Conservation (phyloP, 2,329 filamentous ascomycete genomes). For the Fusarium lyarnte region DNA sequence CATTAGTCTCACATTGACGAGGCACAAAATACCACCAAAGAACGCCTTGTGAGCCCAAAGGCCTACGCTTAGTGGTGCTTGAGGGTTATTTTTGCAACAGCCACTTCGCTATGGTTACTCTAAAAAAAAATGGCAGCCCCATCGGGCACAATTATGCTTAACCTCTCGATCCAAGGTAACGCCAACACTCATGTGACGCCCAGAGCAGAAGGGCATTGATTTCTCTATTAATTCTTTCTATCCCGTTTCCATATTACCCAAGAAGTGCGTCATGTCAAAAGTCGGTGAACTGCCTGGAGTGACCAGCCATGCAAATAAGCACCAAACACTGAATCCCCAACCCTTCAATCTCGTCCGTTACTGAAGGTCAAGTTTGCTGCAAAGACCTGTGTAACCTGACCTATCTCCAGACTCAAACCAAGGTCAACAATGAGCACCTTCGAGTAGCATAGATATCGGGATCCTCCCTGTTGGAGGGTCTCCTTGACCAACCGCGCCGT, state of each 20-base stretch:
- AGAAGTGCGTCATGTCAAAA: neutral
- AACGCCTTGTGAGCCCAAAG: conserved; percentile 5
- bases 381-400: fast-evolving
- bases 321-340: too few species aligned
- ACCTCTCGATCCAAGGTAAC: neutral
- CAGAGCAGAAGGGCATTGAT: neutral
- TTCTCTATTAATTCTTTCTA: neutral
- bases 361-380: too few species aligned
- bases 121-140: neutral
- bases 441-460: neutral
- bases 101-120: conserved; percentile 13
- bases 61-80: neutral
- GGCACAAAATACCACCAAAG: conserved; percentile 17
- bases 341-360: too few species aligned
- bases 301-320: neutral
- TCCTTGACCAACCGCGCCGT: neutral
- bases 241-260: neutral
- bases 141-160: neutral
- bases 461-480: neutral
- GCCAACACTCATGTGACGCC: neutral
- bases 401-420: fast-evolving
- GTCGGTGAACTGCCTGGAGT: too few species aligned
- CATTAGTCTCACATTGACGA: conserved; percentile 25
- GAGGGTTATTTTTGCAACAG: neutral
- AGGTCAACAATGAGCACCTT: neutral